A percentile compares a stretch with the other conserved stretches of the same genome.
Conservation (phyloP, 768 basidiomycete species). For the Hericium alpestre region DNA sequence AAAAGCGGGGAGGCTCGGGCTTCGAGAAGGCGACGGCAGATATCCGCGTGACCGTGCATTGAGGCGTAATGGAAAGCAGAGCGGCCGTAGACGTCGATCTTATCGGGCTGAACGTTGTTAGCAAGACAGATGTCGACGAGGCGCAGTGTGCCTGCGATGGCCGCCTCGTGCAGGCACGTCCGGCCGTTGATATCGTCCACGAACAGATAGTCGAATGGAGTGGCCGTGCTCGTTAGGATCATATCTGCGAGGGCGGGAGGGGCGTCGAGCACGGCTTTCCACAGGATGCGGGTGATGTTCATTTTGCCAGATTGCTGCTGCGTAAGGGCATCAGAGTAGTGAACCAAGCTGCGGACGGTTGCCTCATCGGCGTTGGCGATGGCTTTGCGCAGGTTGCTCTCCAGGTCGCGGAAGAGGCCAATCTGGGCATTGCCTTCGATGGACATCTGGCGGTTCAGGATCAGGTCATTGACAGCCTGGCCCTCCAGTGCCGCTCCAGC, state of each 20-base stretch:
- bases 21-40: conserved; percentile 69
- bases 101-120: conserved; percentile 58
- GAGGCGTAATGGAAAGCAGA: conserved; percentile 92
- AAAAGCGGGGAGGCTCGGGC: conserved; percentile 54
- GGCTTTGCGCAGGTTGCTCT: conserved; percentile 76
- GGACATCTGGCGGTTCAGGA: conserved; percentile 62
- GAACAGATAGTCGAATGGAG: conserved; percentile 79
- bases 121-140: conserved; percentile 76
- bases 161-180: conserved; percentile 87
- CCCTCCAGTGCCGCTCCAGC: conserved; percentile 73
- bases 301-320: conserved; percentile 49
- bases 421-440: conserved; percentile 49
- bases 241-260: conserved; percentile 62
- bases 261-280: conserved; percentile 84
- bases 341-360: conserved; percentile 59
- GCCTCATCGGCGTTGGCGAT: conserved; percentile 49
- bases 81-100: conserved; percentile 82
- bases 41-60: conserved; percentile 75
- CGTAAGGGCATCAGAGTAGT: conserved; percentile 55
- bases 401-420: conserved; percentile 79
- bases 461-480: conserved; percentile 55
- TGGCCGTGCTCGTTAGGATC: conserved; percentile 50
- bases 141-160: conserved; percentile 69
- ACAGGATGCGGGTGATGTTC: conserved; percentile 84
- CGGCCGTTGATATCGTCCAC: conserved; percentile 96